phyloP scores from a whole-genome alignment of 2,329 filamentous ascomycete genomes.

The Chrysoporthe austroafricana region DNA sequence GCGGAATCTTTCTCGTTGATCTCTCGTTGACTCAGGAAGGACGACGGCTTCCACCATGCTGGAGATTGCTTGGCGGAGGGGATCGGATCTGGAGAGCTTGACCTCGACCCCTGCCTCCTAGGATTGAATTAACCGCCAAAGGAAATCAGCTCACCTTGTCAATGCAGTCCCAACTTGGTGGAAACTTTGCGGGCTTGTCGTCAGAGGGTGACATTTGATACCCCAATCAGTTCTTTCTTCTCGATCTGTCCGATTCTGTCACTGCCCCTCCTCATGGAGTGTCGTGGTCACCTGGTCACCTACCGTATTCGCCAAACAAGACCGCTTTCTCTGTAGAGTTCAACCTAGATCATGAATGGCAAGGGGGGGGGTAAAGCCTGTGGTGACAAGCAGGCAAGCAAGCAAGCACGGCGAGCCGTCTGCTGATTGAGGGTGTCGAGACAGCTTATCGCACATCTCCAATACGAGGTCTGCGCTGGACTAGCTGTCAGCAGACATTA shows the following conservation, averaged over 20 bases:
- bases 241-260: neutral
- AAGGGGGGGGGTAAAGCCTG: neutral
- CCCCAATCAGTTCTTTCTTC: neutral
- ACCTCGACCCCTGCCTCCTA: neutral
- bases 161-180: slow-evolving; percentile 16
- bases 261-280: neutral
- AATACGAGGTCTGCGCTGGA: slow-evolving; percentile 24
- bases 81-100: neutral
- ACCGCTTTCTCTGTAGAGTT: neutral
- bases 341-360: neutral
- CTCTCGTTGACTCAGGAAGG: neutral
- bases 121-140: neutral
- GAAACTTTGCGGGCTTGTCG: neutral
- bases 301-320: neutral
- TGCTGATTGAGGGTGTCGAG: slow-evolving; percentile 23
- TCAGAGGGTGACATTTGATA: slow-evolving; percentile 6
- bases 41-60: neutral
- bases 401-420: neutral
- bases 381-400: neutral
- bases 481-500: slow-evolving; percentile 20
- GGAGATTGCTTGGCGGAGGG: neutral
- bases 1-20: neutral
- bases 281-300: neutral
- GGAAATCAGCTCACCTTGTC: slow-evolving; percentile 9
- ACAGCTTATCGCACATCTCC: slow-evolving; percentile 19